phyloP scores from a whole-genome alignment of 202 grass and related monocot genomes.

The Panicum virgatum region DNA sequence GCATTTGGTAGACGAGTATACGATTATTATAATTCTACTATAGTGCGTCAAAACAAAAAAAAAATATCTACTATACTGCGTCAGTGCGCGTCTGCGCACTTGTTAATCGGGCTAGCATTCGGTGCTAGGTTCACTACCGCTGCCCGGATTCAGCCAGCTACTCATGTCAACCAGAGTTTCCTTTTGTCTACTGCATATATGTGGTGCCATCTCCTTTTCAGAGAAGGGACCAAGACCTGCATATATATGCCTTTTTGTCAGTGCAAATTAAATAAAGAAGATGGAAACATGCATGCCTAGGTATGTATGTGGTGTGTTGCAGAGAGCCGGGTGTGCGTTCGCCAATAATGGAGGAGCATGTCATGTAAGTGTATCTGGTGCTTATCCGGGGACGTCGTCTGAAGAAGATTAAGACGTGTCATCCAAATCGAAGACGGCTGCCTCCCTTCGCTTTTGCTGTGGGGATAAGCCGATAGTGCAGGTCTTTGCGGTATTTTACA shows the following conservation, averaged over 20 bases:
- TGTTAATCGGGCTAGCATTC: neutral
- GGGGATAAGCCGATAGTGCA: neutral
- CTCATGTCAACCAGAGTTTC: neutral
- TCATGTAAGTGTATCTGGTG: neutral
- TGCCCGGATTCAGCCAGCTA: neutral
- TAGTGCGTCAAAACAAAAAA: neutral
- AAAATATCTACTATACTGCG: neutral
- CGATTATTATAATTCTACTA: neutral
- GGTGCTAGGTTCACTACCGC: neutral
- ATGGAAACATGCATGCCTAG: neutral
- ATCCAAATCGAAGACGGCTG: neutral
- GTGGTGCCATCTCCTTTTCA: constrained; percentile 15
- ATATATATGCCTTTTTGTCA: neutral
- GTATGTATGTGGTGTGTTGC: no score
- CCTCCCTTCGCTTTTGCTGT: neutral
- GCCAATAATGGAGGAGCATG: neutral
- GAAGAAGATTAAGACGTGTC: neutral
- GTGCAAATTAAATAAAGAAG: neutral
- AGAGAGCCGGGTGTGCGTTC: neutral
- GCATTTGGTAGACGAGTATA: neutral
- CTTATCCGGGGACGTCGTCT: neutral
- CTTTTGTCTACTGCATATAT: no score
- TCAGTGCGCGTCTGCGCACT: neutral
- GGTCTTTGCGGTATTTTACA: neutral
- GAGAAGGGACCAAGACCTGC: neutral